These are phyloP conservation scores for Filobasidium wieringae DNA, from an alignment of 768 basidiomycete genomes.

Conservation along the genomic window DNA sequence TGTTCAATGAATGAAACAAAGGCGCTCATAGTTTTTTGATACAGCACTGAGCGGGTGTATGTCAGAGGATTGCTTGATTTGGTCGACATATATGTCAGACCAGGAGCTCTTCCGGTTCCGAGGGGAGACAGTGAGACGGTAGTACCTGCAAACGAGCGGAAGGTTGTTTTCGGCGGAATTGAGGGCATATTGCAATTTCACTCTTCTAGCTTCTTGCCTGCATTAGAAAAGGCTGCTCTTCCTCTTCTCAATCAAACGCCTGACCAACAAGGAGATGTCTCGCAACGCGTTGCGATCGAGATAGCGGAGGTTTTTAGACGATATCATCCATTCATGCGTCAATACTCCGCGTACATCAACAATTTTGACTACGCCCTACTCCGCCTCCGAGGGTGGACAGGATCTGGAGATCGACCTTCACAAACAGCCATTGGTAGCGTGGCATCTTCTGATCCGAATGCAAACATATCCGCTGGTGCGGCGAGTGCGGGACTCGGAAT, in stretches of 20 bases:
- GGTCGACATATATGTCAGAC: conserved; percentile 87
- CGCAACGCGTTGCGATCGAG: conserved; percentile 59
- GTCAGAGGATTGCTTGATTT: conserved; percentile 87
- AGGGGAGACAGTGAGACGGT: conserved; percentile 69
- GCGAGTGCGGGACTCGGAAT: conserved; percentile 20
- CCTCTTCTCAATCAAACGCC: conserved; percentile 51
- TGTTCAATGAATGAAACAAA: neutral
- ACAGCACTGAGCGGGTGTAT: conserved; percentile 85
- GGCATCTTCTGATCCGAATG: conserved; percentile 8
- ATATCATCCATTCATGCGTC: conserved; percentile 94
- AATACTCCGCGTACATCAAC: conserved; percentile 98
- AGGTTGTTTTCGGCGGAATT: conserved; percentile 79
- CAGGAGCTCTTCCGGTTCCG: conserved; percentile 56
- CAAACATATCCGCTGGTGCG: conserved; percentile 14
- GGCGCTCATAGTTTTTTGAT: neutral
- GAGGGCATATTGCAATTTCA: conserved; percentile 88
- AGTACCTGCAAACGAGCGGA: conserved; percentile 72
- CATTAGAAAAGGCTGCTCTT: conserved; percentile 64
- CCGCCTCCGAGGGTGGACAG: conserved; percentile 73
- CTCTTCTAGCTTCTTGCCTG: conserved; percentile 80
- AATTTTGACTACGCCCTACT: conserved; percentile 89
- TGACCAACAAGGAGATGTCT: conserved; percentile 63
- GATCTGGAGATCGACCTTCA: neutral
- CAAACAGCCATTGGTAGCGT: neutral
- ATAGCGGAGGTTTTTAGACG: conserved; percentile 83